Evolutionary conservation across 2,329 filamentous ascomycete genomes (phyloP), one percentile per base, ranked within the genome.

Genomic region (Pyricularia grisea): DNA sequence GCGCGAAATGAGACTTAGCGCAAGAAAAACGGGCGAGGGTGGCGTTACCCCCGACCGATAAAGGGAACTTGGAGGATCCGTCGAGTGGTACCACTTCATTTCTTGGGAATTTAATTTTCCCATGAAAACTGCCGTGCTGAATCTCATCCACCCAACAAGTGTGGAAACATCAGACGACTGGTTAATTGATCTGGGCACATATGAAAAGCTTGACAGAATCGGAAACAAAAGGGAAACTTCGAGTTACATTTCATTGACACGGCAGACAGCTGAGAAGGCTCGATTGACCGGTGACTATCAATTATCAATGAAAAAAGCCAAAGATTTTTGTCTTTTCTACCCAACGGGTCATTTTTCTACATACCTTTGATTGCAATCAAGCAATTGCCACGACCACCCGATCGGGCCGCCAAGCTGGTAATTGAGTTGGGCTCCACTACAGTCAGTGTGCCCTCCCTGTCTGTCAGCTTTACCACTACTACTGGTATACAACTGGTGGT

Each of bases 11-110:
- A 67, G 55, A n/a, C 23, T 67, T 64, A 23, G 36, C 17, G 50
- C 20, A n/a, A 33, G 42, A 42, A 66, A 63, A 67, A 67, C 68
- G 68, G 65, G 66, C 68, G 42, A 68, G 58, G 63, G 69, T 70
- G 69, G 69, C 67, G 69, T 67, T 68, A 70, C 55, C 42, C 68
- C 42, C 68, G 27, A 25, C 50, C 28, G 25, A 68, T 25, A 58
- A 50, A 42, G 25, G 31, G 9, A 14, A 58, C n/a, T 36, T 7
- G 12, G 27, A 65, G 64, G 71, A 72, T 70, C 70, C 31, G 55
- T 33, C 50, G 64, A 55, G 67, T 68, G 60, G 60, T 33, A 61
- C 67, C 33, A 67, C 65, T 50, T 33, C 17, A n/a, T 36, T 66
- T 28, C 25, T 28, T 27, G 25, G 27, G 60, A 6, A 63, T 63